A percentile compares a stretch with the other conserved stretches of the same genome.
Evolutionary conservation across 495 filamentous ascomycete species (phyloP).

Genomic region (Penicillium paxilli): DNA sequence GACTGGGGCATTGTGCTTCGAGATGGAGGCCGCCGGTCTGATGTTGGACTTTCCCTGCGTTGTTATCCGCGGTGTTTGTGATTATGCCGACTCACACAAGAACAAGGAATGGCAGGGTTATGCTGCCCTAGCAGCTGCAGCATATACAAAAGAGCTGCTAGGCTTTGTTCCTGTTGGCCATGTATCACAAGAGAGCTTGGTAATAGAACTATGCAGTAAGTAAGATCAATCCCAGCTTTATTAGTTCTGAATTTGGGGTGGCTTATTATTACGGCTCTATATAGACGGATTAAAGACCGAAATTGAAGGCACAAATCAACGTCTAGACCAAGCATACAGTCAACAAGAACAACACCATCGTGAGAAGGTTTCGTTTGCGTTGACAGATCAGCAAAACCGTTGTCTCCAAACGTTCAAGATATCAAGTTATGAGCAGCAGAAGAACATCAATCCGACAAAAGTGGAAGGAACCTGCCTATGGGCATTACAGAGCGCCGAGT

Average conservation of each 20-base stretch:
- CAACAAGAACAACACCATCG: constrained; percentile 18
- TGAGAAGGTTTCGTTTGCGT: constrained; percentile 1
- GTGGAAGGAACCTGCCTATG: constrained; percentile 25
- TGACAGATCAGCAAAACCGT: constrained; percentile 21
- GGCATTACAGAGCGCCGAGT: constrained; percentile 32
- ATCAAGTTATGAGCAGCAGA: constrained; percentile 25
- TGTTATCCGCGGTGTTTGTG: constrained; percentile 34
- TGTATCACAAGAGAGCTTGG: neutral
- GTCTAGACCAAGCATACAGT: constrained; percentile 15
- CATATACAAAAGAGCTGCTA: constrained; percentile 21
- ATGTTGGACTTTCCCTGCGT: constrained; percentile 34
- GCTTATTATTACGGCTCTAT: too few relatives aligned
- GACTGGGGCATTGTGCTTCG: constrained; percentile 23
- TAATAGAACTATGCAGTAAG: too few relatives aligned
- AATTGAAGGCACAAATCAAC: constrained; percentile 29
- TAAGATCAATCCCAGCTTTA: too few relatives aligned
- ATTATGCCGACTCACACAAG: constrained; percentile 40
- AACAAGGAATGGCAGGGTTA: constrained; percentile 35
- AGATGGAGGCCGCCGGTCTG: constrained; percentile 15
- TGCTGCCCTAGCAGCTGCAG: constrained; percentile 31
- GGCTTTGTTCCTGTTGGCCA: neutral
- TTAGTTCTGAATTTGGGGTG: too few relatives aligned
- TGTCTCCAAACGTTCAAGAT: constrained; percentile 30
- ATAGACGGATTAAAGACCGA: constrained; percentile 9
- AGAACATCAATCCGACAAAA: constrained; percentile 27